Evolutionary conservation across 164 flowering plant genomes (phyloP).

Genomic region (Saururus chinensis): DNA sequence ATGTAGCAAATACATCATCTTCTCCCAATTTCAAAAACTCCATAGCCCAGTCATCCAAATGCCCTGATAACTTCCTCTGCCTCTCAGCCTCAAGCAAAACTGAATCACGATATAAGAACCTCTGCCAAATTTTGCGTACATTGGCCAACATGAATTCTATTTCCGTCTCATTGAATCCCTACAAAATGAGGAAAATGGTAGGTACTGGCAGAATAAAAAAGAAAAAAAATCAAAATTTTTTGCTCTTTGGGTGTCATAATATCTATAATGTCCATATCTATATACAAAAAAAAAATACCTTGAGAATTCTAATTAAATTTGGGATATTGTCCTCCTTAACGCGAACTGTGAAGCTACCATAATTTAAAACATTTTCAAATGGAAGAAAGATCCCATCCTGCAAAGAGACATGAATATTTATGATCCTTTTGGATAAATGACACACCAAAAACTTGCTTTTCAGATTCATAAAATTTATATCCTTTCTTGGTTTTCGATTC

Average conservation of each 20-base stretch:
- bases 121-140: conserved; percentile 81
- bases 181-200: not conserved
- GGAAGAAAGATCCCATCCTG: conserved; percentile 96
- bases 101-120: conserved; percentile 83
- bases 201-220: no score
- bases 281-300: conserved; percentile 32
- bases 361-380: conserved; percentile 84
- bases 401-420: conserved; percentile 1
- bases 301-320: conserved; percentile 60
- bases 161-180: conserved; percentile 77
- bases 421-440: not conserved
- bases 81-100: conserved; percentile 82
- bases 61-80: conserved; percentile 48
- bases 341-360: conserved; percentile 88
- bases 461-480: not conserved
- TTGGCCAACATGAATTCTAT: conserved; percentile 60
- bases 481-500: not conserved
- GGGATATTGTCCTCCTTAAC: conserved; percentile 86
- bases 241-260: not conserved
- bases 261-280: not conserved
- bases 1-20: conserved; percentile 81
- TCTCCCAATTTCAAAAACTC: conserved; percentile 42
- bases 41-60: conserved; percentile 61
- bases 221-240: not conserved
- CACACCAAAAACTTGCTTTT: not conserved